phyloP scores from a whole-genome alignment of 2,329 filamentous ascomycete genomes.

The Leptoxyphium fumago region DNA sequence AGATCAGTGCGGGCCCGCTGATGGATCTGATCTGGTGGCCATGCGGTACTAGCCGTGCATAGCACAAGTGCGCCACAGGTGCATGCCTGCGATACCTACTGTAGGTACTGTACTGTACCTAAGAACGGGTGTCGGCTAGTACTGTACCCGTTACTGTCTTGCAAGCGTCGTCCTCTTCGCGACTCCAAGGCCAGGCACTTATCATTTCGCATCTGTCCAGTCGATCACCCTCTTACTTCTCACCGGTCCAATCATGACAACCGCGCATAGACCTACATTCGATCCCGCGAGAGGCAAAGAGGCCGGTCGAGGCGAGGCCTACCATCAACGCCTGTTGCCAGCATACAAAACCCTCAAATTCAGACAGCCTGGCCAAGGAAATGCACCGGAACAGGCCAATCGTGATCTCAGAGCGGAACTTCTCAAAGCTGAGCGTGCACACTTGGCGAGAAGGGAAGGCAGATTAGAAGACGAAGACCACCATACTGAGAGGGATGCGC shows the following conservation, averaged over 20 bases:
- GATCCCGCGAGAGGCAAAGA: conserved; percentile 94
- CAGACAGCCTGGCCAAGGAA: conserved; percentile 79
- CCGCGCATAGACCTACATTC: conserved; percentile 76
- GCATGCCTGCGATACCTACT: too few species aligned
- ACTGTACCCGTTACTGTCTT: too few species aligned
- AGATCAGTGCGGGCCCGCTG: too few species aligned
- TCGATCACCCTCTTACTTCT: too few species aligned
- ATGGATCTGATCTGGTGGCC: too few species aligned
- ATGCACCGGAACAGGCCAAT: conserved; percentile 51
- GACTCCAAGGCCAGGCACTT: too few species aligned
- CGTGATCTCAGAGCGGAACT: conserved; percentile 85
- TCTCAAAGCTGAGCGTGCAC: conserved; percentile 70
- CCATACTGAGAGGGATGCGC: conserved; percentile 5
- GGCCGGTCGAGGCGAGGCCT: conserved; percentile 79
- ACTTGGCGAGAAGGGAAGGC: conserved; percentile 74
- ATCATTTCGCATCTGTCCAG: too few species aligned
- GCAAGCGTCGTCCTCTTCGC: too few species aligned
- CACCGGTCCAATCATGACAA: conserved; percentile 23
- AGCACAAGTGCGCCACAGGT: too few species aligned
- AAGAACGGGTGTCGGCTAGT: too few species aligned
- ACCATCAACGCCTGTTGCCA: conserved; percentile 88
- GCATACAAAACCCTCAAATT: conserved; percentile 89
- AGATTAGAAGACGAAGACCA: conserved; percentile 28
- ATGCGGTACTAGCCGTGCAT: too few species aligned
- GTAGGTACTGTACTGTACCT: too few species aligned